Conservation (phyloP, 2,329 filamentous ascomycete genomes). For the Alternaria gaisen region DNA sequence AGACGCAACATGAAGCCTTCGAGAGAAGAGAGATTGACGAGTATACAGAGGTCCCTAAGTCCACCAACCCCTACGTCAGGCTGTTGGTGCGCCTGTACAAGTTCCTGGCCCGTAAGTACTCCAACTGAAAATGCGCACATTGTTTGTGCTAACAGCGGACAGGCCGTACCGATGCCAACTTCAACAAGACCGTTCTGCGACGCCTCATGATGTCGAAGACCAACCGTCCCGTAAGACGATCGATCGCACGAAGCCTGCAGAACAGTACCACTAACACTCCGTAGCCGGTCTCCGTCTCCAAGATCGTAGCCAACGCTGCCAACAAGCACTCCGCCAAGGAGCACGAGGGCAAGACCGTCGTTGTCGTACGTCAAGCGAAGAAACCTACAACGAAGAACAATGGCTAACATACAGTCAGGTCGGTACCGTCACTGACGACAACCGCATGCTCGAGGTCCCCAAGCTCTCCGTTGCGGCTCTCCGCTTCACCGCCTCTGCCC, state of each 20-base stretch:
- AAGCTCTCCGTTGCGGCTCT: constrained; percentile 95
- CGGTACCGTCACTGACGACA: constrained; percentile 97
- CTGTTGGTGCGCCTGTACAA: constrained; percentile 98
- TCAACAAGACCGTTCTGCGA: constrained; percentile 99
- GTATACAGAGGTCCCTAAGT: constrained; percentile 69
- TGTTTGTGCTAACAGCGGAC: constrained; percentile 39
- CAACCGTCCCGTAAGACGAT: constrained; percentile 71
- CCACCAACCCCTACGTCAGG: constrained; percentile 97
- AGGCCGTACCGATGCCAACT: constrained; percentile 95
- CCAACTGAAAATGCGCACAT: constrained; percentile 10
- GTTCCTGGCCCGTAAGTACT: constrained; percentile 88
- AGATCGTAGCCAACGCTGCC: constrained; percentile 73
- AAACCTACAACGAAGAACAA: not conserved
- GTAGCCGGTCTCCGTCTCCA: constrained; percentile 83
- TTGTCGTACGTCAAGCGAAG: constrained; percentile 64
- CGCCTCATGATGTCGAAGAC: constrained; percentile 98
- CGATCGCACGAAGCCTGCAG: not conserved
- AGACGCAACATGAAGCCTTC: constrained; percentile 50
- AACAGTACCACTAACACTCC: constrained; percentile 26
- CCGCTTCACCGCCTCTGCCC: constrained; percentile 94
- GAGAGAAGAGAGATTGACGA: constrained; percentile 48
- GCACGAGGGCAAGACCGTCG: constrained; percentile 82
- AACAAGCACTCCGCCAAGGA: constrained; percentile 61
- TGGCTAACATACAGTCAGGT: constrained; percentile 53
- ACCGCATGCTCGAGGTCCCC: constrained; percentile 81